phyloP scores from a whole-genome alignment of 805 yeast genomes.

The Candida boleticola region DNA sequence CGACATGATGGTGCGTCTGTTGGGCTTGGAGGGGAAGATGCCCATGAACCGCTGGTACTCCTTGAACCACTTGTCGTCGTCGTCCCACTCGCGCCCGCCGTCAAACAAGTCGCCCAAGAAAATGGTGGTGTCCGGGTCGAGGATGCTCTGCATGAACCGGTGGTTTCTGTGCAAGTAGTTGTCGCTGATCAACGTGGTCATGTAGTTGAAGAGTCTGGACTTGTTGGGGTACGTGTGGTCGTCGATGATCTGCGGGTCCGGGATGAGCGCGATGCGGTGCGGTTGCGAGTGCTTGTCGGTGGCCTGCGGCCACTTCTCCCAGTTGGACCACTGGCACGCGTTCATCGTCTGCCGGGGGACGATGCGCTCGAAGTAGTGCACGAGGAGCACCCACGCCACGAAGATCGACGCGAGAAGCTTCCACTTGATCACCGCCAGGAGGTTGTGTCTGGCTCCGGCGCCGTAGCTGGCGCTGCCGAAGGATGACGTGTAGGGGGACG shows the following conservation, averaged over 20 bases:
- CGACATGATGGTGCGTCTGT: slow-evolving; percentile 35
- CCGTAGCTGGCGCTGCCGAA: not conserved
- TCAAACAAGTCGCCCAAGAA: slow-evolving; percentile 93
- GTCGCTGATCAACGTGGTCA: slow-evolving; percentile 68
- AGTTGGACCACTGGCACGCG: slow-evolving; percentile 53
- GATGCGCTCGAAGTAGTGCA: slow-evolving; percentile 33
- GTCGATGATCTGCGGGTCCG: slow-evolving; percentile 95
- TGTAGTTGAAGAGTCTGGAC: slow-evolving; percentile 44
- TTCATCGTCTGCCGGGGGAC: slow-evolving; percentile 22
- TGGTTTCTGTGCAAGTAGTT: slow-evolving; percentile 78
- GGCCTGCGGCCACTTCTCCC: slow-evolving; percentile 56
- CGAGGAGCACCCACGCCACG: slow-evolving; percentile 22
- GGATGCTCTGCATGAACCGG: slow-evolving; percentile 49
- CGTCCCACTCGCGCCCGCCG: slow-evolving; percentile 89
- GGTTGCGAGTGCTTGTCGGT: slow-evolving; percentile 23
- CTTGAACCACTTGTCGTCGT: slow-evolving; percentile 54
- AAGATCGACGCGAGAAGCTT: slow-evolving; percentile 10
- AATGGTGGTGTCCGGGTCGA: slow-evolving; percentile 73
- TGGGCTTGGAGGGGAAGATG: slow-evolving; percentile 60
- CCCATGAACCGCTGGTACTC: slow-evolving; percentile 68
- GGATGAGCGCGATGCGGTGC: slow-evolving; percentile 59
- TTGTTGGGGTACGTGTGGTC: slow-evolving; percentile 80
- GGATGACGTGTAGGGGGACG: not conserved
- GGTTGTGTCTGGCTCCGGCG: not conserved
- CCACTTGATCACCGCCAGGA: slow-evolving; percentile 4